These are phyloP conservation scores for Aphanomyces euteiches DNA, from an alignment of 352 stramenopile genomes.

Conservation along the genomic window DNA sequence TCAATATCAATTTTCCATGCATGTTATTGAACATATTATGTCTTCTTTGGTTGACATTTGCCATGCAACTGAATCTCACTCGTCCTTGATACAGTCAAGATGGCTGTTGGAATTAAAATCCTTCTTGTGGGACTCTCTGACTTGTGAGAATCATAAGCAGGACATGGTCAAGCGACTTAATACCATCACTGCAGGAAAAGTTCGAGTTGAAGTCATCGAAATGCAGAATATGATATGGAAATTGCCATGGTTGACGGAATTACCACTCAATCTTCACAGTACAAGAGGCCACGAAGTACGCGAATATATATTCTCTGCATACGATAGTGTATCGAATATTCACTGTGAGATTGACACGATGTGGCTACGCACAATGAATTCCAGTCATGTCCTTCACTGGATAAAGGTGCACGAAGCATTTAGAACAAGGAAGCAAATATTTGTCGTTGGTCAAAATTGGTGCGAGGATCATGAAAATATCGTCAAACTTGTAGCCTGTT, in stretches of 20 bases:
- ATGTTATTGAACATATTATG: constrained; percentile 3
- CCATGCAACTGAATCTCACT: too few relatives aligned
- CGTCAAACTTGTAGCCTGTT: neutral
- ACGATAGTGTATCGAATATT: neutral
- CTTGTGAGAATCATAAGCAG: neutral
- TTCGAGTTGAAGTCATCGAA: neutral
- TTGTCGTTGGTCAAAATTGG: neutral
- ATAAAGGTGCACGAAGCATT: neutral
- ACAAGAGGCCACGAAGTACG: neutral
- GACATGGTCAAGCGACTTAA: neutral
- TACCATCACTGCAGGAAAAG: neutral
- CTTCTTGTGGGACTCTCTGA: constrained; percentile 1
- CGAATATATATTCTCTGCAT: neutral
- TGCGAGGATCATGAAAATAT: neutral
- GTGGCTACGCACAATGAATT: constrained; percentile 14
- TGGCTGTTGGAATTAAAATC: constrained; percentile 9
- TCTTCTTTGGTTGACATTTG: too few relatives aligned
- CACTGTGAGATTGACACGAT: constrained; percentile 1
- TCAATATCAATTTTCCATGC: neutral
- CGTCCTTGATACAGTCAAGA: too few relatives aligned
- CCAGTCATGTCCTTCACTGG: neutral
- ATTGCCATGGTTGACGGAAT: neutral
- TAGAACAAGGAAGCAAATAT: neutral
- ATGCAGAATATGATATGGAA: neutral
- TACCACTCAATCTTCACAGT: neutral